Percentiles rank a stretch among this genome's conserved stretches.
Evolutionary conservation across 768 basidiomycete genomes (phyloP).

Genomic region (Termitomyces sp.): DNA sequence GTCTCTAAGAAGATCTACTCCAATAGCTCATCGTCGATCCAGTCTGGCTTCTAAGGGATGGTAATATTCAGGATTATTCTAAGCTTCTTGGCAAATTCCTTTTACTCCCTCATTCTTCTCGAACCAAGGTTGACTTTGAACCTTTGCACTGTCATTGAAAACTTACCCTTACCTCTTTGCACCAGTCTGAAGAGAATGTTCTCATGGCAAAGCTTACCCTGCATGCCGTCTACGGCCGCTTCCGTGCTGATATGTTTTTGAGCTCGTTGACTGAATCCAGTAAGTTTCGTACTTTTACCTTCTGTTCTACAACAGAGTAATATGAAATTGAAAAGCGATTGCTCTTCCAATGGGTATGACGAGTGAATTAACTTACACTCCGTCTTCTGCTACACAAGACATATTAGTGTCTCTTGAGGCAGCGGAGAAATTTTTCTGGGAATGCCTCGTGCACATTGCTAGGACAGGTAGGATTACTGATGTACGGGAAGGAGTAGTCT

Average conservation of each 20-base stretch:
- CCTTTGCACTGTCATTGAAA: background rate
- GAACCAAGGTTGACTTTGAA: constrained; percentile 44
- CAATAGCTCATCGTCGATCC: background rate
- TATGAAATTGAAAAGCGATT: constrained; percentile 48
- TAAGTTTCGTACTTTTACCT: constrained; percentile 32
- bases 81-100: constrained; percentile 53
- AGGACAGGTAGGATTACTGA: constrained; percentile 61
- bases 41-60: constrained; percentile 69
- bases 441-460: constrained; percentile 50
- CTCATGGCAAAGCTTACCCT: constrained; percentile 77
- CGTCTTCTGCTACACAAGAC: constrained; percentile 47
- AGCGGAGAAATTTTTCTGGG: constrained; percentile 69
- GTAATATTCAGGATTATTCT: constrained; percentile 46
- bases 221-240: constrained; percentile 70
- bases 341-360: constrained; percentile 79
- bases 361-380: constrained; percentile 30
- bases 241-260: constrained; percentile 83
- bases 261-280: constrained; percentile 90
- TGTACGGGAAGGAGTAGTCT: constrained; percentile 70
- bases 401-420: constrained; percentile 56
- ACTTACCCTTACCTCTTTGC: background rate
- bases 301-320: background rate
- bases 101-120: constrained; percentile 48
- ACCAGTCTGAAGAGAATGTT: constrained; percentile 68
- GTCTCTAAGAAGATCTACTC: background rate